These are phyloP conservation scores for Yamadazyma jaroonii DNA, from an alignment of 1,139 yeast genomes.

Conservation along the genomic window DNA sequence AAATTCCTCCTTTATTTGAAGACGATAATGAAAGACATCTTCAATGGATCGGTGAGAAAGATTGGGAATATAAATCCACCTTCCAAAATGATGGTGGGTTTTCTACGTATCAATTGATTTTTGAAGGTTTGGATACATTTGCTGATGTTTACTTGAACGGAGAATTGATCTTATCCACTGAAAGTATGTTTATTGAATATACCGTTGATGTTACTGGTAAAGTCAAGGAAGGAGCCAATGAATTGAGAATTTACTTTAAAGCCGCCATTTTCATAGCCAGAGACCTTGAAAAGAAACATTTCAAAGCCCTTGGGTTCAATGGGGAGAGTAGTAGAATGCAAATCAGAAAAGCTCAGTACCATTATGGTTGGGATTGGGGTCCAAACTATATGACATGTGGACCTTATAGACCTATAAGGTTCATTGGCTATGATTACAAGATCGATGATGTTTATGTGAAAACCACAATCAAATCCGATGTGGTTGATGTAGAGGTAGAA, in stretches of 20 bases:
- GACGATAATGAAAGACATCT: constrained; percentile 37
- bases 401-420: constrained; percentile 37
- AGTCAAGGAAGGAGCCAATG: constrained; percentile 12
- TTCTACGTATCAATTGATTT: constrained; percentile 22
- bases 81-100: constrained; percentile 8
- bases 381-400: constrained; percentile 47
- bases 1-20: constrained; percentile 42
- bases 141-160: constrained; percentile 36
- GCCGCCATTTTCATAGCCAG: constrained; percentile 20
- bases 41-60: constrained; percentile 45
- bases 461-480: constrained; percentile 15
- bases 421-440: constrained; percentile 20
- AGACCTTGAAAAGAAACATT: constrained; percentile 18
- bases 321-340: constrained; percentile 41
- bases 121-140: constrained; percentile 45
- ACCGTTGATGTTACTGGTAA: constrained; percentile 12
- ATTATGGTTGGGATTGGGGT: constrained; percentile 62
- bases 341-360: constrained; percentile 51
- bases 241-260: constrained; percentile 18
- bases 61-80: constrained; percentile 34
- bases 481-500: constrained; percentile 8
- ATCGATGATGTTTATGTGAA: constrained; percentile 20
- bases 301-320: constrained; percentile 25
- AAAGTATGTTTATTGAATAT: constrained; percentile 36
- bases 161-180: constrained; percentile 22